A percentile compares a stretch with the other conserved stretches of the same genome.
Evolutionary conservation across 2,329 filamentous ascomycete genomes (phyloP).

Genomic region (Podosphaera xanthii): DNA sequence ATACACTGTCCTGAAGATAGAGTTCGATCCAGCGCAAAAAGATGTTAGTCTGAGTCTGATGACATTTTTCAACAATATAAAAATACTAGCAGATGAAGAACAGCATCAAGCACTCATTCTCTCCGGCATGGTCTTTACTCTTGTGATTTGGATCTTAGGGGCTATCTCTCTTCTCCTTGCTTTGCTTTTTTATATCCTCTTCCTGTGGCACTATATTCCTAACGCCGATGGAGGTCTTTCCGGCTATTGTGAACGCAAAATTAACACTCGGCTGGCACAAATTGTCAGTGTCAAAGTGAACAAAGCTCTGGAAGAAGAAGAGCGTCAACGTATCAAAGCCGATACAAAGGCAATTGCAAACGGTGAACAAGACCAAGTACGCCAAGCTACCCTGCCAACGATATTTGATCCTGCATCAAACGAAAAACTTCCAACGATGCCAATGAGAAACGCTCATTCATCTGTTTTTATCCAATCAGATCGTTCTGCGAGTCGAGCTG

Average conservation of each 20-base stretch:
- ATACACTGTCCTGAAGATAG: slow-evolving; percentile 57
- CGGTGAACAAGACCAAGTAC: slow-evolving; percentile 26
- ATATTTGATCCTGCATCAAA: slow-evolving; percentile 25
- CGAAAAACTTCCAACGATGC: slow-evolving; percentile 36
- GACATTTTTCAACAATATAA: slow-evolving; percentile 68
- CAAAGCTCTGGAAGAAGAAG: slow-evolving; percentile 64
- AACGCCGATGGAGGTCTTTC: slow-evolving; percentile 55
- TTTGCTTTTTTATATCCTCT: slow-evolving; percentile 59
- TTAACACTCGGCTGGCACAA: slow-evolving; percentile 61
- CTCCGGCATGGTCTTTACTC: slow-evolving; percentile 76
- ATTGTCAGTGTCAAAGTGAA: slow-evolving; percentile 77
- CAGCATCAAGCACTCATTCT: slow-evolving; percentile 63
- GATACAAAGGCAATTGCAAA: slow-evolving; percentile 27
- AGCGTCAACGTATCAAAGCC: slow-evolving; percentile 31
- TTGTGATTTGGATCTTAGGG: slow-evolving; percentile 72
- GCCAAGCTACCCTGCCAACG: slow-evolving; percentile 46
- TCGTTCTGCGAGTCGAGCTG: slow-evolving; percentile 27
- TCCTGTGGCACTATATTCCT: slow-evolving; percentile 83
- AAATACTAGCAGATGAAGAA: slow-evolving; percentile 46
- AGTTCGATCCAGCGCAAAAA: slow-evolving; percentile 37
- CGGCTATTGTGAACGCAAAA: slow-evolving; percentile 76
- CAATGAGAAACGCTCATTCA: slow-evolving; percentile 35
- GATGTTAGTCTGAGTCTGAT: slow-evolving; percentile 40
- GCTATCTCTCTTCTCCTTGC: slow-evolving; percentile 54
- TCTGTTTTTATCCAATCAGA: slow-evolving; percentile 25